Base-by-base conservation (phyloP, 805 yeast genomes). In the Geotrichum ghanense region DNA sequence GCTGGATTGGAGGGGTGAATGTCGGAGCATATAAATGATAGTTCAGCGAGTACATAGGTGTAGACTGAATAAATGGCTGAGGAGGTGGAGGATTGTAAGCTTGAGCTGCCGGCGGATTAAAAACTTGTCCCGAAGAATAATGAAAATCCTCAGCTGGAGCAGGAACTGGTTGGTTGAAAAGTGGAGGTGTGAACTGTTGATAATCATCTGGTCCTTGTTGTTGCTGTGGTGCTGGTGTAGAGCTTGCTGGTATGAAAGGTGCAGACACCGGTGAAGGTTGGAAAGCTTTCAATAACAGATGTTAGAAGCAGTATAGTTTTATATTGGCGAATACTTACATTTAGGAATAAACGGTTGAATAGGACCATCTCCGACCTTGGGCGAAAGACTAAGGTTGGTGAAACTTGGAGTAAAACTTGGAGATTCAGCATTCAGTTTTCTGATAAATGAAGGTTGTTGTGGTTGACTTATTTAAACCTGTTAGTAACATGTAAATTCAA, bases 1-100 rank as follows among this genome's bases (percentile, higher is more conserved):
- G 90, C 24, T 78, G 74, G 23, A 22, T n/a, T 9, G 24, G 42
- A n/a, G 42, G 25, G 6, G 23, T 20, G 37, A 31, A 31, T 6
- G 37, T 6, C 1, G 97, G 97, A 0, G 96, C 92, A 64, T 90
- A 89, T 35, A 87, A 65, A 64, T 89, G 95, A 60, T 85, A 84
- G 57, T 87, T 87, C 41, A 85, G 66, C 53, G 66, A 63, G 42
- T 56, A 52, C 14, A 53, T 48, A n/a, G 57, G 50, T 6, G 5
- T 31, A 26, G 57, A 63, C 22, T 50, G 53, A 24, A 51, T 51
- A 25, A 43, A 55, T 27, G 50, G 45, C 48, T 46, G 44, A 27
- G 47, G 49, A 26, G 44, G 50, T 17, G 42, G 16, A 5, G 42
- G 42, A 17, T 39, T 31, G 17, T 20, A 20, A 21, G 23, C 22